These are phyloP conservation scores for Cyclotella atomus DNA, from an alignment of 108 stramenopile species.

Conservation along the genomic window DNA sequence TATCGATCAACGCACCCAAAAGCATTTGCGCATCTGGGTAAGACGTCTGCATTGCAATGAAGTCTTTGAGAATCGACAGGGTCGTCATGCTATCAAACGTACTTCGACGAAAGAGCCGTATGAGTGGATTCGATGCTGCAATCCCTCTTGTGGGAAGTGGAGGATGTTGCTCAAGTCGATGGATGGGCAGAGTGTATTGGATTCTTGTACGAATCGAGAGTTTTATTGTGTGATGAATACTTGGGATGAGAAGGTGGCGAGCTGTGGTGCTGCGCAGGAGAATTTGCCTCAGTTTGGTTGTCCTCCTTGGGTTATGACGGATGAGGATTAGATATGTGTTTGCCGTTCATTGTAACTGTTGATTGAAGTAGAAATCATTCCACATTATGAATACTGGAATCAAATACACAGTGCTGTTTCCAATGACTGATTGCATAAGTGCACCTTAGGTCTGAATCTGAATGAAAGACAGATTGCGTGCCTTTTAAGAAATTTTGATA, in stretches of 20 bases:
- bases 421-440: too few species aligned
- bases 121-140: slow-evolving; percentile 91
- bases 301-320: slow-evolving; percentile 87
- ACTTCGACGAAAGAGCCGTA: slow-evolving; percentile 82
- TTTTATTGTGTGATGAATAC: slow-evolving; percentile 95
- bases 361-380: too few species aligned
- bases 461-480: too few species aligned
- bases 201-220: slow-evolving; percentile 70
- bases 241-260: slow-evolving; percentile 90
- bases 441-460: too few species aligned
- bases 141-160: slow-evolving; percentile 88
- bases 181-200: slow-evolving; percentile 77
- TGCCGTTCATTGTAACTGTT: background rate
- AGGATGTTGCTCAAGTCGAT: slow-evolving; percentile 77
- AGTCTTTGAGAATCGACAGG: slow-evolving; percentile 78
- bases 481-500: too few species aligned
- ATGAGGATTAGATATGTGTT: slow-evolving; percentile 31
- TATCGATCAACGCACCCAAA: slow-evolving; percentile 82
- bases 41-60: slow-evolving; percentile 84
- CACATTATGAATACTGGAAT: too few species aligned
- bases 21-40: slow-evolving; percentile 87
- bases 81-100: slow-evolving; percentile 36
- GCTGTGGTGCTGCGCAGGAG: slow-evolving; percentile 90
- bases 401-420: too few species aligned
- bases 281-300: slow-evolving; percentile 86